Evolutionary conservation across 345 rosid species (phyloP), one percentile per base, ranked within the genome.

Genomic region (Populus euphratica): DNA sequence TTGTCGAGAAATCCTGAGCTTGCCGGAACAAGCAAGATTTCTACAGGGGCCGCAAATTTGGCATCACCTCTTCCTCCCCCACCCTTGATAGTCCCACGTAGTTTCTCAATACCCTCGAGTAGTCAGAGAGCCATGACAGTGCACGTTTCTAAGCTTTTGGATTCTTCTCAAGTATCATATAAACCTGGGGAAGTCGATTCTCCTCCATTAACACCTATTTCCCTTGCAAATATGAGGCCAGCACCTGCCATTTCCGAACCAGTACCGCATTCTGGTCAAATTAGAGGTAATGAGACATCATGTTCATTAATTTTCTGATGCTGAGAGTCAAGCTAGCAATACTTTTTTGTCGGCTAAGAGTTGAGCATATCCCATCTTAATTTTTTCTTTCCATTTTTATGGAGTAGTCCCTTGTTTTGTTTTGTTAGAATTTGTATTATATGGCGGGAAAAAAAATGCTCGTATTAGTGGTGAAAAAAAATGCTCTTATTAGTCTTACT

Each of bases 51-150:
- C 44, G 52, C 88, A 56, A 86, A 93, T 69, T 81, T 80, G 17
- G 93, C 95, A 4, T 86, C 97, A 8, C 98, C 89, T 18, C 97
- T 96, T 78, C 98, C 99, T 0, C 73, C 84, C 74, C 98, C 99
- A 29, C 99, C 96, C 0, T 64, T 87, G 77, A 72, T 78, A 16
- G 87, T 92, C 38, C 81, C 97, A 27, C 85, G 97, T 69, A 90
- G 99, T 78, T 96, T 83, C 85, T 96, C 97, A 75, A 91, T 88
- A 83, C 98, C 96, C 72, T 89, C 98, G 20, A 88, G 93, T 66
- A 86, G 88, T 87, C 91, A 90, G 72, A 94, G 94, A 87, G 89
- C 89, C 33, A 78, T 80, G 84, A 82, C 90, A 54, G 72, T 82
- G 61, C 88, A 88, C 39, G 84, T 78, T 47, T 82, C 90, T 23